Percentiles rank a stretch among this genome's conserved stretches.
Evolutionary conservation across 768 basidiomycete species (phyloP).

Genomic region (Daedaleopsis nitida): DNA sequence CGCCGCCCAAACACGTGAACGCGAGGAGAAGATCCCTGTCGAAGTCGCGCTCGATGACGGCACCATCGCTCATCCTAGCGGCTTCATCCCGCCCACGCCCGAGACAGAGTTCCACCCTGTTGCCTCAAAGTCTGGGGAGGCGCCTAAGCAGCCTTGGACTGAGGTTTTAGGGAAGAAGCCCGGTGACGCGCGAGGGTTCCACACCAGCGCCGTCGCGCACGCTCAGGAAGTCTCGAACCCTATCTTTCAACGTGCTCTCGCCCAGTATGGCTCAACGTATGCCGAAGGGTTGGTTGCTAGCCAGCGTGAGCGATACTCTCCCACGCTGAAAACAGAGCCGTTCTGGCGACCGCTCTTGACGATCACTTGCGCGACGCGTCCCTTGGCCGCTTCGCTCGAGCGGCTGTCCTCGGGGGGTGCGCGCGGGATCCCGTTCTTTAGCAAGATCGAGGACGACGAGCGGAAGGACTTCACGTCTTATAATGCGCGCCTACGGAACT

Average conservation of each 20-base stretch:
- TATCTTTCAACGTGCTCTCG: not conserved
- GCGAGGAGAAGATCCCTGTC: slow-evolving; percentile 33
- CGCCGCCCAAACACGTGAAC: slow-evolving; percentile 24
- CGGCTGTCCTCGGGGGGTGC: slow-evolving; percentile 35
- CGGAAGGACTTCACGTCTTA: slow-evolving; percentile 36
- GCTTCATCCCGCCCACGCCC: slow-evolving; percentile 31
- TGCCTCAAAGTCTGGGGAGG: slow-evolving; percentile 19
- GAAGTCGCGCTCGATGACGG: slow-evolving; percentile 25
- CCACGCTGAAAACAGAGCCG: slow-evolving; percentile 30
- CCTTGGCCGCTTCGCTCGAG: slow-evolving; percentile 37
- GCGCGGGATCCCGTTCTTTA: slow-evolving; percentile 40
- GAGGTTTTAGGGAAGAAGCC: slow-evolving; percentile 18
- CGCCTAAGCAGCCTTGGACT: slow-evolving; percentile 20
- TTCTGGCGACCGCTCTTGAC: slow-evolving; percentile 46
- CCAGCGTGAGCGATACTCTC: slow-evolving; percentile 33
- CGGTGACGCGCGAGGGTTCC: slow-evolving; percentile 18
- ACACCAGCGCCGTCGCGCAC: slow-evolving; percentile 24
- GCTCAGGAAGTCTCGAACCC: slow-evolving; percentile 11
- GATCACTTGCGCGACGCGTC: slow-evolving; percentile 44
- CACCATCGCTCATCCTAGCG: slow-evolving; percentile 23
- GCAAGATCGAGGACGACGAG: slow-evolving; percentile 34
- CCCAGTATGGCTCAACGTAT: too few relatives aligned
- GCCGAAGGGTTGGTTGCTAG: not conserved
- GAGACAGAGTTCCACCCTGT: slow-evolving; percentile 28
- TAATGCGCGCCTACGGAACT: slow-evolving; percentile 34